Evolutionary conservation across 805 yeast genomes (phyloP).

Genomic region (Schwanniomyces pseudopolymorphus): DNA sequence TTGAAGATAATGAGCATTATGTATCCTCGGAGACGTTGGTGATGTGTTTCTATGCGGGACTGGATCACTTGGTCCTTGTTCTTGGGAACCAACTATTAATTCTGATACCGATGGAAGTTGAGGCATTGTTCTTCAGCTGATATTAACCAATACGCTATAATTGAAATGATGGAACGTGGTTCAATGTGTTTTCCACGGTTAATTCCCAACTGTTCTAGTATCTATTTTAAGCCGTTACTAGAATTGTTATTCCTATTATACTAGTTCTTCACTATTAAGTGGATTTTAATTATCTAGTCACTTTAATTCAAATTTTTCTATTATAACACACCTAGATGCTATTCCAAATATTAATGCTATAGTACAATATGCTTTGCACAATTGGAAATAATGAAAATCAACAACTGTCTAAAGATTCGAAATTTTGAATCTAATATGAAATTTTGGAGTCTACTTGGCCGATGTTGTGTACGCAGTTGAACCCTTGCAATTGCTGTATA

Average conservation of each 20-base stretch:
- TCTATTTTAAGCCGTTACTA: no score
- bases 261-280: no score
- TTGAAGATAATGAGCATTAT: not conserved
- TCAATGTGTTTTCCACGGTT: no score
- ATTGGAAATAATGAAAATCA: not conserved
- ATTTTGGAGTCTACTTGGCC: not conserved
- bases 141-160: no score
- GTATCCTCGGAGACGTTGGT: not conserved
- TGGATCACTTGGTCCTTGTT: not conserved
- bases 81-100: constrained; percentile 4
- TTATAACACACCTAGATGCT: no score
- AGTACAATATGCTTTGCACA: not conserved
- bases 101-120: constrained; percentile 11
- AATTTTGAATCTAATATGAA: not conserved
- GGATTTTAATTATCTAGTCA: no score
- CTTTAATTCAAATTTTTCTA: no score
- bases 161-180: no score
- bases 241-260: no score
- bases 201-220: not conserved
- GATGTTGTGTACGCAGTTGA: not conserved
- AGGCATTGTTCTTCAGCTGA: no score
- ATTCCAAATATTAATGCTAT: no score
- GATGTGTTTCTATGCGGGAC: not conserved
- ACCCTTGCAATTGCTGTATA: not conserved
- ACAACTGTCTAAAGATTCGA: not conserved